Evolutionary conservation across 2,329 filamentous ascomycete genomes (phyloP).

Genomic region (Esteya vermicola): DNA sequence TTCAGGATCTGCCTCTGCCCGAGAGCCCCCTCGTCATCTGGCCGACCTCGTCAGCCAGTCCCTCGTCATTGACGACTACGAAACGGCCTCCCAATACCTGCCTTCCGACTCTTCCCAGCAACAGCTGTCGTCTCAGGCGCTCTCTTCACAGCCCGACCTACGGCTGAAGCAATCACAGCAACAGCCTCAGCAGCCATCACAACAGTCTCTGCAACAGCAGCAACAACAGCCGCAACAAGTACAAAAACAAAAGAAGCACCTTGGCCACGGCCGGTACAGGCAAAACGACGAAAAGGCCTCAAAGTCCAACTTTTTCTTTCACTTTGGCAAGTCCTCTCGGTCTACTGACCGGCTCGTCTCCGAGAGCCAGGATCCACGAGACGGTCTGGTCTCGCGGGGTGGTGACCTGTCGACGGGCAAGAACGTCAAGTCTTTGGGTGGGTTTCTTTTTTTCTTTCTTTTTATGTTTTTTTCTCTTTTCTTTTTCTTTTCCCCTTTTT

Average conservation of each 20-base stretch:
- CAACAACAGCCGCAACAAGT: slow-evolving; percentile 12
- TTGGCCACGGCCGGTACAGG: slow-evolving; percentile 9
- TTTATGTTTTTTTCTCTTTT: too few species aligned
- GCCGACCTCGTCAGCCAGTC: slow-evolving; percentile 17
- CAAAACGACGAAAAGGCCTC: slow-evolving; percentile 27
- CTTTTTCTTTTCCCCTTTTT: too few species aligned
- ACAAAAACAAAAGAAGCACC: slow-evolving; percentile 12
- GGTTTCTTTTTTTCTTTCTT: too few species aligned
- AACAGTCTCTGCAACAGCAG: slow-evolving; percentile 11
- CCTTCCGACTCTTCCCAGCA: too few species aligned
- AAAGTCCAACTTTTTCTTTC: slow-evolving; percentile 35
- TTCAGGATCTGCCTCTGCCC: neutral
- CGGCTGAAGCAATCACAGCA: slow-evolving; percentile 1
- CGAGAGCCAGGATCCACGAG: slow-evolving; percentile 17
- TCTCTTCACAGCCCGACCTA: too few species aligned
- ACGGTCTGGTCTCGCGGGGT: slow-evolving; percentile 24
- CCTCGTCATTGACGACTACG: slow-evolving; percentile 13
- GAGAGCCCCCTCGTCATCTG: slow-evolving; percentile 14
- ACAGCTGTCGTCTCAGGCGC: slow-evolving; percentile 12
- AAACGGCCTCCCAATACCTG: too few species aligned
- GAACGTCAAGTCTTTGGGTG: slow-evolving; percentile 18
- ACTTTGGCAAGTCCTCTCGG: slow-evolving; percentile 33
- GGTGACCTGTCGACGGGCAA: slow-evolving; percentile 17
- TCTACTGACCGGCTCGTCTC: slow-evolving; percentile 19
- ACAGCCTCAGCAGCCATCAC: slow-evolving; percentile 1